Conservation (phyloP, 2,329 filamentous ascomycete genomes). For the Colletotrichum scovillei region DNA sequence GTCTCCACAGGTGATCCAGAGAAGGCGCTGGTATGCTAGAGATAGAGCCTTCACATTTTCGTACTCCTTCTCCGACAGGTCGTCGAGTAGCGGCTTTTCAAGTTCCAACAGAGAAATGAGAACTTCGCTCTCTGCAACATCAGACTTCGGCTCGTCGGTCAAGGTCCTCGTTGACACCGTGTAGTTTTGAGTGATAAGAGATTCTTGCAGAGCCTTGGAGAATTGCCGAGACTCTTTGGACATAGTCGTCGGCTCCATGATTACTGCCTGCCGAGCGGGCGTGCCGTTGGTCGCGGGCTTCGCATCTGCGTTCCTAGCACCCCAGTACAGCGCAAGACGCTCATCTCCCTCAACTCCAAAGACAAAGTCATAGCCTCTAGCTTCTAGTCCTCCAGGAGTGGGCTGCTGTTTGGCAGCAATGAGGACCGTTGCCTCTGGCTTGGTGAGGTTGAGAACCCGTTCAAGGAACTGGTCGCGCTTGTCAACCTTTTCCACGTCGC, state of each 20-base stretch:
- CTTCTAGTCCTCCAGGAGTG: background rate
- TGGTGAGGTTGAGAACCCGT: background rate
- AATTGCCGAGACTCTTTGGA: background rate
- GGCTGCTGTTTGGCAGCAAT: background rate
- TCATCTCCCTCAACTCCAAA: background rate
- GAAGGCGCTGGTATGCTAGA: background rate
- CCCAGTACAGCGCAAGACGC: background rate
- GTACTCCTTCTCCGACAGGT: background rate
- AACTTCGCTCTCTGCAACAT: conserved; percentile 11
- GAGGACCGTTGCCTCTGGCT: background rate
- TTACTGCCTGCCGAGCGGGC: background rate
- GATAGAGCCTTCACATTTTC: background rate
- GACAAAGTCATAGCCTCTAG: background rate
- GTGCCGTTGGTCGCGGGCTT: background rate
- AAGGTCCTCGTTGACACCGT: conserved; percentile 5
- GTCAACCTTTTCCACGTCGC: background rate
- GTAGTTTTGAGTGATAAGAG: background rate
- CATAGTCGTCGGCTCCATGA: background rate
- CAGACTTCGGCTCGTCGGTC: conserved; percentile 19
- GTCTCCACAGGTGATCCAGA: background rate
- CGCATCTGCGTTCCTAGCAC: background rate
- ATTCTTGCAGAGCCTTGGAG: background rate
- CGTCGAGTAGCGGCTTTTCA: background rate
- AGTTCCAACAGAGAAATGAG: background rate
- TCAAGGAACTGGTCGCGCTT: background rate